These are phyloP conservation scores for Oidium heveae DNA, from an alignment of 2,329 filamentous ascomycete genomes.

Conservation along the genomic window DNA sequence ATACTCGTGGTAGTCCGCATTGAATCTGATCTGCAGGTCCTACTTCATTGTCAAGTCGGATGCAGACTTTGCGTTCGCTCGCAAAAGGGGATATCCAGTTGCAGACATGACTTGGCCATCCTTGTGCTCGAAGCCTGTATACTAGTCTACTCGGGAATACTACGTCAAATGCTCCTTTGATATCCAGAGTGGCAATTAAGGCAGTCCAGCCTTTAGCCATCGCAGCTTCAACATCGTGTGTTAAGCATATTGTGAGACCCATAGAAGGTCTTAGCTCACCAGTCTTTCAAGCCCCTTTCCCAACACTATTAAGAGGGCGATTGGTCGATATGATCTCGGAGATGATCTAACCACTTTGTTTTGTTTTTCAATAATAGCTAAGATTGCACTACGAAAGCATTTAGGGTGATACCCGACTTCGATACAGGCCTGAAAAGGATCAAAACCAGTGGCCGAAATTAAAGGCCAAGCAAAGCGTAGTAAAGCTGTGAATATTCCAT, in stretches of 20 bases:
- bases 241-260: not conserved
- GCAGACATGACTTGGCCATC: too few relatives aligned
- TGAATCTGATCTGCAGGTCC: too few relatives aligned
- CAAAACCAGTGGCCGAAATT: not conserved
- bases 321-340: not conserved
- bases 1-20: not conserved
- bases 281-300: not conserved
- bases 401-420: not conserved
- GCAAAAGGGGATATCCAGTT: too few relatives aligned
- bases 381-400: not conserved
- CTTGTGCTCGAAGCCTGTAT: not conserved
- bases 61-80: too few relatives aligned
- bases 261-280: not conserved
- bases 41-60: too few relatives aligned
- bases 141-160: not conserved
- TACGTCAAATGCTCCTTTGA: not conserved
- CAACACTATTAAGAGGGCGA: not conserved
- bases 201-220: not conserved
- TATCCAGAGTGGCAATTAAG: not conserved
- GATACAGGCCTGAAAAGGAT: not conserved
- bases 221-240: not conserved
- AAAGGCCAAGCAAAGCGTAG: not conserved
- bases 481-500: not conserved
- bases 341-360: not conserved
- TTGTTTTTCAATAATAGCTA: not conserved